A percentile compares a stretch with the other conserved stretches of the same genome.
Evolutionary conservation across 495 filamentous ascomycete genomes (phyloP).

Genomic region (Podospora pseudocomata): DNA sequence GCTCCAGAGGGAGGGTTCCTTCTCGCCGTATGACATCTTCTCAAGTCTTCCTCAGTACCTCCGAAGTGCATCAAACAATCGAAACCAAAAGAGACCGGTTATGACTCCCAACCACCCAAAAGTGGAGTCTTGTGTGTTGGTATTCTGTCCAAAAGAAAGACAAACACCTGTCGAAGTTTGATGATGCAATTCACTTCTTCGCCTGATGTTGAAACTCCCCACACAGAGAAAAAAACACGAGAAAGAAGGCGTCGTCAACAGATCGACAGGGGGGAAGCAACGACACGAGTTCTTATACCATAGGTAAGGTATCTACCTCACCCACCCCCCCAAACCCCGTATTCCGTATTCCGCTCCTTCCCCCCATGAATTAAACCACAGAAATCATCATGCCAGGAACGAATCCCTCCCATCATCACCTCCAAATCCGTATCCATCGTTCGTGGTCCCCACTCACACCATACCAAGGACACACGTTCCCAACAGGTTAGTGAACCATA

Average conservation of each 20-base stretch:
- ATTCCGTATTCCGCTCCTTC: too few species aligned
- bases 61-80: background rate
- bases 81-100: background rate
- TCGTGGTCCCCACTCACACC: too few species aligned
- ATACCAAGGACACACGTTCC: too few species aligned
- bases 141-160: too few species aligned
- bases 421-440: too few species aligned
- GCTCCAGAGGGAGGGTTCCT: conserved; percentile 11
- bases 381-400: too few species aligned
- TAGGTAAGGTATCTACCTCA: too few species aligned
- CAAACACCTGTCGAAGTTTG: too few species aligned
- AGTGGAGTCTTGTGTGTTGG: background rate
- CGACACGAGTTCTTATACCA: background rate
- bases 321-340: too few species aligned
- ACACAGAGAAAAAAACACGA: background rate
- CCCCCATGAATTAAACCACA: too few species aligned
- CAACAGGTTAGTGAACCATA: too few species aligned
- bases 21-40: background rate
- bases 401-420: too few species aligned
- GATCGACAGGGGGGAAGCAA: background rate
- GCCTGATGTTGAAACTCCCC: background rate
- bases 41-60: background rate
- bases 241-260: background rate
- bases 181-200: background rate
- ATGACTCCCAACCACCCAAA: background rate